A percentile compares a stretch with the other conserved stretches of the same genome.
Conservation (phyloP, 2,329 filamentous ascomycete species). For the Diplodia sapinea region DNA sequence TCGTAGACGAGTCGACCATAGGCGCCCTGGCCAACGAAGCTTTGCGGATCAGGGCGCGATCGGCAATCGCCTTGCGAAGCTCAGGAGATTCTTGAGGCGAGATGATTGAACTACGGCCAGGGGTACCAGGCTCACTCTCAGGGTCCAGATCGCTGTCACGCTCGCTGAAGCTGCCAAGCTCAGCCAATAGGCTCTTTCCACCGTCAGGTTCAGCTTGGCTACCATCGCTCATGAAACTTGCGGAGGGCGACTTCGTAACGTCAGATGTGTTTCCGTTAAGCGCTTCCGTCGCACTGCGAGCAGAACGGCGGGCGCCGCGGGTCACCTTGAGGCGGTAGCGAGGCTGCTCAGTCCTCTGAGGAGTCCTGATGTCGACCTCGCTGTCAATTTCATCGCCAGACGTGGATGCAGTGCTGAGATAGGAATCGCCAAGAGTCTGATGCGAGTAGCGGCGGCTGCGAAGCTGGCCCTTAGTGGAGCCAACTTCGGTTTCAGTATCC, state of each 20-base stretch:
- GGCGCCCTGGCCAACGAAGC: conserved; percentile 37
- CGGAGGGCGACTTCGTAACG: conserved; percentile 61
- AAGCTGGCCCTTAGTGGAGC: conserved; percentile 37
- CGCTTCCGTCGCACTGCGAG: conserved; percentile 61
- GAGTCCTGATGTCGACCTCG: conserved; percentile 65
- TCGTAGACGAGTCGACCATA: conserved; percentile 67
- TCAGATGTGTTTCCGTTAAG: conserved; percentile 60
- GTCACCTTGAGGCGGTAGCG: conserved; percentile 75
- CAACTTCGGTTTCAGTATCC: conserved; percentile 82
- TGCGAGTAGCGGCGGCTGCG: conserved; percentile 47
- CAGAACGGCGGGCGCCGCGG: conserved; percentile 60
- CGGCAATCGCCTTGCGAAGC: conserved; percentile 22
- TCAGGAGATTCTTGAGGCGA: conserved; percentile 29
- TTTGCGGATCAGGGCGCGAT: conserved; percentile 28
- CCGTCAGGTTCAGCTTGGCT: conserved; percentile 55
- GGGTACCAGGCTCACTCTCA: conserved; percentile 40
- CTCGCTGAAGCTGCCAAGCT: conserved; percentile 79
- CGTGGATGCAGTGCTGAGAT: conserved; percentile 86
- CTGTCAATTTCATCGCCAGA: conserved; percentile 74
- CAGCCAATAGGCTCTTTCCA: conserved; percentile 85
- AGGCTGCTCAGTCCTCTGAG: conserved; percentile 65
- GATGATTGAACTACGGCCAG: conserved; percentile 22
- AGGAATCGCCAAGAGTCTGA: conserved; percentile 68
- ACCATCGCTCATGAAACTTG: conserved; percentile 56
- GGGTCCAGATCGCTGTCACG: conserved; percentile 69